Base-by-base conservation (phyloP, 176 grass and related monocot genomes). In the Stipa capillata region DNA sequence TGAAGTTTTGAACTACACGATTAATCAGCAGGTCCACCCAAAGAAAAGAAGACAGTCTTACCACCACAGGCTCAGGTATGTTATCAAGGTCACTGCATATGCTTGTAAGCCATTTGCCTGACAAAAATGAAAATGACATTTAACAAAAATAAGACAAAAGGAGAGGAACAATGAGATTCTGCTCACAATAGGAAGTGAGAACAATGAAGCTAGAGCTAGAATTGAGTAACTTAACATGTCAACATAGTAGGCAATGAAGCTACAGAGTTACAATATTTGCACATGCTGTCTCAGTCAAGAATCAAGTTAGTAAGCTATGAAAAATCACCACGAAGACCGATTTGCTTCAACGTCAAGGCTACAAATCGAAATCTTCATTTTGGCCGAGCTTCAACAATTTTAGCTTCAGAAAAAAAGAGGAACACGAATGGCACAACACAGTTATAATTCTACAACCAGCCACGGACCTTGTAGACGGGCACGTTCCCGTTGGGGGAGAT, bases 71-170 rank as follows among this genome's bases (percentile, higher is more conserved):
- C 88, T 72, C 7, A 99, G 6, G 76, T 99, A 99, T 39, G 92
- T 86, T 59, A 89, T 39, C 74, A 99, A 84, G 24, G 97, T 99
- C 69, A 99, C 92, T 23, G 87, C 97, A 89, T 96, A 99, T 83
- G 97, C 92, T 89, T 89, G 92, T 34, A 99, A 87, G 15, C 96
- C 96, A 91, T 99, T 99, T 73, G 92, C 96, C 95, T 98, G 82
- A 50, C 52, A 85, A 32, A 61, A 64, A 68, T 12, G 29, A 39
- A 25, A 50, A 39, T 7, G 13, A 20, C 3, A 42, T 43, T 42
- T 43, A 76, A 54, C 6, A 64, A 51, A 77, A 55, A n/a, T 65
- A 52, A 40, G 27, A 10, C 5, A 25, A 18, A 61, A 52, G 42
- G 3, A 20, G 6, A 13, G 2, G 58, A 31, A 2, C 14, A 40